A percentile compares a stretch with the other conserved stretches of the same genome.
Evolutionary conservation across 108 stramenopile species (phyloP).

Genomic region (Stephanodiscus triporus): DNA sequence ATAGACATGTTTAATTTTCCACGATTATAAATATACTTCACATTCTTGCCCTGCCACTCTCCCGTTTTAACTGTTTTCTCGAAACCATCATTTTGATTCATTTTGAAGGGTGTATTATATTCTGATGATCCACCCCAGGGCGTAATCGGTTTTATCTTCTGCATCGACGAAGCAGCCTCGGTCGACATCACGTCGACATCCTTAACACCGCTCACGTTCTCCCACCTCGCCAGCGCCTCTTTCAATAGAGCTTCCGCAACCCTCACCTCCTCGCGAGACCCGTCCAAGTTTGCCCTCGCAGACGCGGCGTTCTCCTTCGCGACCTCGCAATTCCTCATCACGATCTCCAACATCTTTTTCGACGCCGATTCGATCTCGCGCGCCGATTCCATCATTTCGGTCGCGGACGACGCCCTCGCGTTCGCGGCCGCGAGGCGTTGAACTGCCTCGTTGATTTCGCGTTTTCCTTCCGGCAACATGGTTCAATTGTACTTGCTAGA

Average conservation of each 20-base stretch:
- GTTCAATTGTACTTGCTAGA: too few relatives aligned
- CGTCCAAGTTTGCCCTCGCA: background rate
- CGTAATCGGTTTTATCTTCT: too few relatives aligned
- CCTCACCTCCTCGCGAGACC: background rate
- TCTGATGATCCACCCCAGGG: too few relatives aligned
- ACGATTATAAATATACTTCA: too few relatives aligned
- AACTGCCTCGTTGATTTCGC: background rate
- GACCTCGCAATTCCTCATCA: background rate
- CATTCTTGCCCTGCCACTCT: too few relatives aligned
- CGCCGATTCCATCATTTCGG: conserved; percentile 1
- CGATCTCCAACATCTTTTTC: background rate
- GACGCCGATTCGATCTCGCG: background rate
- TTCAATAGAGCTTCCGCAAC: background rate
- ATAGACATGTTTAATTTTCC: too few relatives aligned
- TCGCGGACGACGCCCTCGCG: conserved; percentile 4
- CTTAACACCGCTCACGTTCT: background rate
- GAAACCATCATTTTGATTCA: too few relatives aligned
- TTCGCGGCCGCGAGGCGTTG: background rate
- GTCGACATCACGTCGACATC: background rate
- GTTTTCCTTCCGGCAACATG: conserved; percentile 2
- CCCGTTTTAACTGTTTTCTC: too few relatives aligned
- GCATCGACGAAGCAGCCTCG: background rate
- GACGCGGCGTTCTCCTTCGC: background rate
- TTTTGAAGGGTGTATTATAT: too few relatives aligned
- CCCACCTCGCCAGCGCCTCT: conserved; percentile 13